These are phyloP conservation scores for Lipomyces lipofer DNA, from an alignment of 805 yeast genomes.

Conservation along the genomic window DNA sequence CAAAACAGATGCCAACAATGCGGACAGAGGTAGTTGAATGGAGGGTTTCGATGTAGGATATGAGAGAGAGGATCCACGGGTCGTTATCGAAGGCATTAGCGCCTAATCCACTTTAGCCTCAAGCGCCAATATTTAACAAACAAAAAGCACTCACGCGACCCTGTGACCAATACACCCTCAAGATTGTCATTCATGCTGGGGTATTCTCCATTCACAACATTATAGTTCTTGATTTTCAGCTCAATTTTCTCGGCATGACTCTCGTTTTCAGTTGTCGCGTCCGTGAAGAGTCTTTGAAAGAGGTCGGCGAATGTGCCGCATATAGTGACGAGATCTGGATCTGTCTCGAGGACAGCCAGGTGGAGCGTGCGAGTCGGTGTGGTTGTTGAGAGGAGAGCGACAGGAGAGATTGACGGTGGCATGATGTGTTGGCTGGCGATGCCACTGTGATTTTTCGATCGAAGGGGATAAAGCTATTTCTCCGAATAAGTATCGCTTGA, in stretches of 20 bases:
- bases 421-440: no score
- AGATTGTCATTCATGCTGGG: conserved; percentile 32
- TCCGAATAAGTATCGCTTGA: no score
- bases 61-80: conserved; percentile 42
- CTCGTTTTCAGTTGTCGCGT: conserved; percentile 33
- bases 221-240: conserved; percentile 29
- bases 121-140: not conserved
- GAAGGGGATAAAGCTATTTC: no score
- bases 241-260: conserved; percentile 17
- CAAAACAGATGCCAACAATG: conserved; percentile 76
- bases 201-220: conserved; percentile 38
- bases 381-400: not conserved
- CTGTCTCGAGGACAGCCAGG: conserved; percentile 42
- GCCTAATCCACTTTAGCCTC: conserved; percentile 28
- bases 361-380: conserved; percentile 10
- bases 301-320: conserved; percentile 41
- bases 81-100: conserved; percentile 39
- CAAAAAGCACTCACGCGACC: conserved; percentile 36
- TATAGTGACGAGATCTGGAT: conserved; percentile 34
- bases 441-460: no score
- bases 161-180: conserved; percentile 43
- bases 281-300: conserved; percentile 35
- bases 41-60: conserved; percentile 33
- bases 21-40: conserved; percentile 7
- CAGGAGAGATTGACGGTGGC: not conserved